Base-by-base conservation (phyloP, 768 basidiomycete genomes). In the Psilocybe subaeruginosa region DNA sequence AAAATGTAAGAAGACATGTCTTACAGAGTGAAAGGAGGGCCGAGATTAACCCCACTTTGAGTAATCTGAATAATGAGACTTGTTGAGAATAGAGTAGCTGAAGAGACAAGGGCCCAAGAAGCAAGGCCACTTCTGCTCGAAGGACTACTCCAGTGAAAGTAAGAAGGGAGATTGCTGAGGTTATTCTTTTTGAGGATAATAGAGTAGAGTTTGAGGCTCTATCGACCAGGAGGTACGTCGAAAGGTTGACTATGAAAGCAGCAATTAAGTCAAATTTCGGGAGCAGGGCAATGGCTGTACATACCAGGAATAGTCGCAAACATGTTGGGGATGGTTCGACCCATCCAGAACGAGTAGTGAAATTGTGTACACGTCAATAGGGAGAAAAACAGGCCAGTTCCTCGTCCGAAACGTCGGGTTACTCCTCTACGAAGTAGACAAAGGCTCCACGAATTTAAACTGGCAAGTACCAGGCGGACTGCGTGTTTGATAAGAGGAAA, bases 291-390 rank as follows among this genome's bases (percentile, higher is more conserved):
- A 49, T 23, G 23, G 17, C 1, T 31, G 16, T 27, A 64, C 76
- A 23, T 63, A 96, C 95, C 92, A 48, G 89, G 85, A 2, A 91
- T 77, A 16, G 95, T 76, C 3, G 95, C 95, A 63, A 95, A 88
- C 88, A 95, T 97, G 72, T 99, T 99, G 1, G 97, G 97, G 6
- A 99, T 74, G 0, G 97, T 97, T 56, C 97, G 77, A 2, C 95
- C 88, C 81, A 95, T 92, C 89, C 94, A 99, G 72, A 93, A 99
- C 6, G 89, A 88, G 4, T 96, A 70, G 70, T 99, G 97, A 70
- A 97, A 99, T 69, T 97, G 95, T 0, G 89, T 86, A 64, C 86
- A 81, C 3, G 87, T 86, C n/a, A 97, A 70, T 0, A 95, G 63
- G 1, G 83, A 73, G 71, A 89, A 97, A 67, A 85, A 80, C 14